phyloP scores from a whole-genome alignment of 768 basidiomycete species.

The Pholiota molesta region DNA sequence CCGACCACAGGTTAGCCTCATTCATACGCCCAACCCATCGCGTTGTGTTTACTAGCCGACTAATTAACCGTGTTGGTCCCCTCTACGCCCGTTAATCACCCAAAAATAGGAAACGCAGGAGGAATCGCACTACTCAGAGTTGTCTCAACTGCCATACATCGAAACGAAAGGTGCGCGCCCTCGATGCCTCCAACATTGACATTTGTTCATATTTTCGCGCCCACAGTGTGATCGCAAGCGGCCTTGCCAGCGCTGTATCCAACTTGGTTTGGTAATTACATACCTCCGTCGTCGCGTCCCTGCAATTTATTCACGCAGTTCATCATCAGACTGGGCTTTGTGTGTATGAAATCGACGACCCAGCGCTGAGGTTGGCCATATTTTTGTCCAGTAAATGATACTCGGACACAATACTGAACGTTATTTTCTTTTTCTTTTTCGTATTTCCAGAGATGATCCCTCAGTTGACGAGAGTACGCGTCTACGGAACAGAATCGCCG shows the following conservation, averaged over 20 bases:
- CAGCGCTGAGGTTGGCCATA: conserved; percentile 64
- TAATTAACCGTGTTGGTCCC: conserved; percentile 49
- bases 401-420: conserved; percentile 5
- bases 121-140: conserved; percentile 92
- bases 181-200: conserved; percentile 11
- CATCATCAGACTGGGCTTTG: conserved; percentile 81
- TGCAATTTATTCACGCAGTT: conserved; percentile 11
- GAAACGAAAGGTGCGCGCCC: conserved; percentile 78
- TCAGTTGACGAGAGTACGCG: conserved; percentile 86
- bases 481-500: conserved; percentile 85
- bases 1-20: conserved; percentile 59
- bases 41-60: conserved; percentile 37
- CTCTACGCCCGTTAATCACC: conserved; percentile 46
- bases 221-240: conserved; percentile 87
- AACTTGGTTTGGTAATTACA: conserved; percentile 73
- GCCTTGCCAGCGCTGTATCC: conserved; percentile 89
- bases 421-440: conserved; percentile 7
- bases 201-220: conserved; percentile 18
- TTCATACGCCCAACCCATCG: conserved; percentile 20
- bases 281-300: conserved; percentile 13
- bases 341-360: conserved; percentile 94
- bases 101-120: conserved; percentile 76
- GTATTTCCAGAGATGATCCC: conserved; percentile 71
- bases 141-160: conserved; percentile 92
- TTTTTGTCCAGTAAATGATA: not conserved